phyloP scores from a whole-genome alignment of 1,284 basidiomycete species.

The Ganoderma boninense region DNA sequence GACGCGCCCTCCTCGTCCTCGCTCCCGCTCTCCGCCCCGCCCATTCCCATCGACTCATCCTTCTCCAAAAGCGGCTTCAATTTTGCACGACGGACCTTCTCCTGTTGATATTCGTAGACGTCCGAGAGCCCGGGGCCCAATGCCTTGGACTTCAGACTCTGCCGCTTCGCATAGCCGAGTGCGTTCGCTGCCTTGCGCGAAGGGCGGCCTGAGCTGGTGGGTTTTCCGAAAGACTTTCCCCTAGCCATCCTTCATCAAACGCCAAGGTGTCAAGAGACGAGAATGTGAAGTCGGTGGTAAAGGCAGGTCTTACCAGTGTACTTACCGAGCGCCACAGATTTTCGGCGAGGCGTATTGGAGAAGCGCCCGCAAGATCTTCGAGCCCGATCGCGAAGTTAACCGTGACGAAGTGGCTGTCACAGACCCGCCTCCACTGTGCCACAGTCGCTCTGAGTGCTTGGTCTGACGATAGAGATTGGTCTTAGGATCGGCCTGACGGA shows the following conservation, averaged over 20 bases:
- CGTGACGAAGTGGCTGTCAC: background rate
- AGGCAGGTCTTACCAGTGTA: background rate
- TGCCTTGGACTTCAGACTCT: slow-evolving; percentile 51
- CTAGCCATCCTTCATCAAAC: slow-evolving; percentile 13
- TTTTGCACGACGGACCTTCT: slow-evolving; percentile 63
- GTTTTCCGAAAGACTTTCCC: slow-evolving; percentile 14
- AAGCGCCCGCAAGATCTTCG: background rate
- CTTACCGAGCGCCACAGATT: background rate
- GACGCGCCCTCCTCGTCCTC: slow-evolving; percentile 42
- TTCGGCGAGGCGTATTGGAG: background rate
- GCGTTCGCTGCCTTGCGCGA: slow-evolving; percentile 48
- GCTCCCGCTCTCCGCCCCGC: slow-evolving; percentile 46
- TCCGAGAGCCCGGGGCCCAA: slow-evolving; percentile 46
- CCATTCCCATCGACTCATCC: slow-evolving; percentile 58
- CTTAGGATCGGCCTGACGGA: too few species aligned
- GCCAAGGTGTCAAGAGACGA: background rate
- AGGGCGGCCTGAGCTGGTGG: slow-evolving; percentile 16
- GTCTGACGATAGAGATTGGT: too few species aligned
- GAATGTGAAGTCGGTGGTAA: background rate
- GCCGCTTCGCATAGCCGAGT: slow-evolving; percentile 62
- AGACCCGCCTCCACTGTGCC: background rate
- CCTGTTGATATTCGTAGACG: slow-evolving; percentile 70
- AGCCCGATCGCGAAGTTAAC: background rate
- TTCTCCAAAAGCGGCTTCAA: slow-evolving; percentile 62
- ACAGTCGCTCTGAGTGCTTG: too few species aligned